Base-by-base conservation (phyloP, 2,329 filamentous ascomycete species). In the Didymella pinodella region DNA sequence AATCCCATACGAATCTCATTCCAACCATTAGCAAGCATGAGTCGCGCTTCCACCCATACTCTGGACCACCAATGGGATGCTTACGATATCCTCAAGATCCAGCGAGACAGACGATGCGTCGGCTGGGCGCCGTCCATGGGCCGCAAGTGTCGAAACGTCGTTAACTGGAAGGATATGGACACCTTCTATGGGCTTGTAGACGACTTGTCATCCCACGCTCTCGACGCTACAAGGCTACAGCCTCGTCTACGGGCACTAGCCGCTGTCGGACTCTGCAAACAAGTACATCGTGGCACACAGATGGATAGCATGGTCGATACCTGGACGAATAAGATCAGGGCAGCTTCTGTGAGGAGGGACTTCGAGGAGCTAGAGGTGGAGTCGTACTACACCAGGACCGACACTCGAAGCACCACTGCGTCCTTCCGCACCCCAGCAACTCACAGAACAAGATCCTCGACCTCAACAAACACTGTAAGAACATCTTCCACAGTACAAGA, bases 171-270 rank as follows among this genome's bases (percentile, higher is more conserved):
- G 3, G 61, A 65, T 22, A 14, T 48, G 11, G 1, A 11, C 5
- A 48, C 32, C 16, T 41, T 61, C 14, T 25, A 59, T 11, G 1
- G 2, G 1, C 31, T 66, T 6, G 1, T 70, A 4, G 12, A 12
- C 3, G 34, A 58, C 2, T n/a, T 70, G 1, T 57, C 58, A 4
- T 43, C 4, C 0, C 32, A 59, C 18, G 25, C 32, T 1, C 60
- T 65, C 2, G 48, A 70, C 29, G 28, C 61, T n/a, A 45, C 48
- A 10, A 20, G 14, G 3, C 51, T 71, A 0, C 51, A 44, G 3
- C 38, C 53, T 7, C n/a, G 46, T 11, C 59, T 70, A 2, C 4
- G 34, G n/a, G 16, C 18, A 6, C 53, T 70, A 2, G 68, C 68
- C 11, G 1, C 22, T 0, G 11, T 47, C 26, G 57, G 62, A 4